Evolutionary conservation across 139 green algal species (phyloP), one percentile per base, ranked within the genome.

Genomic region (Ulvella scutata): DNA sequence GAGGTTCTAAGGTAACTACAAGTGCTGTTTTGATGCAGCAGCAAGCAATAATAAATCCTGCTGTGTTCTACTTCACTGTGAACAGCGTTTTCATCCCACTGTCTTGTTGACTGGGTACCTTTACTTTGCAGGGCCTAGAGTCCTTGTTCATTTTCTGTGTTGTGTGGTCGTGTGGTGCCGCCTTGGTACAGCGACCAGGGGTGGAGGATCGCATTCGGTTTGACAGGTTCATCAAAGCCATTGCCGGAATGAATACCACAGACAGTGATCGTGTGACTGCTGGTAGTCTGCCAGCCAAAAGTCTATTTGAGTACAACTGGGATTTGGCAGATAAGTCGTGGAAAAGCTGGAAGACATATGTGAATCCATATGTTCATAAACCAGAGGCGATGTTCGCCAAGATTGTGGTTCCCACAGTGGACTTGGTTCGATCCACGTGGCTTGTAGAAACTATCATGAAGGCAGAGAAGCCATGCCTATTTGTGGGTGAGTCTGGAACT

Each of bases 301-400:
- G 81, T 3, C 77, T 96, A 61, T 96, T 91, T 79, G 90, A 96
- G 73, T 96, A 93, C 84, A 86, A 78, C 67, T 94, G 94, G 79
- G 85, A 95, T 76, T 76, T 78, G 4, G 39, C 79, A 2, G 81
- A 89, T 13, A 74, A 78, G 43, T 78, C 77, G 62, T 96, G 90
- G 90, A 83, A 79, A 60, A 77, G 81, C 38, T 96, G 91, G 91
- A 81, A 82, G 39, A 78, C 61, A 4, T 85, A 89, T 40, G 84
- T 94, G 17, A 36, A 39, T n/a, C 59, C 35, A 2, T 59, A 80
- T 13, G 36, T 79, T 3, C 92, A 92, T 76, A 78, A 79, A 72
- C 83, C 86, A 0, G 83, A 87, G 51, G 86, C 83, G 33, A 80
- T 84, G 74, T 96, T 93, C 73, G 82, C 85, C 72, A 90, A 92